Evolutionary conservation across 1,139 yeast genomes (phyloP).

Genomic region (Blastobotrys capitulatus): DNA sequence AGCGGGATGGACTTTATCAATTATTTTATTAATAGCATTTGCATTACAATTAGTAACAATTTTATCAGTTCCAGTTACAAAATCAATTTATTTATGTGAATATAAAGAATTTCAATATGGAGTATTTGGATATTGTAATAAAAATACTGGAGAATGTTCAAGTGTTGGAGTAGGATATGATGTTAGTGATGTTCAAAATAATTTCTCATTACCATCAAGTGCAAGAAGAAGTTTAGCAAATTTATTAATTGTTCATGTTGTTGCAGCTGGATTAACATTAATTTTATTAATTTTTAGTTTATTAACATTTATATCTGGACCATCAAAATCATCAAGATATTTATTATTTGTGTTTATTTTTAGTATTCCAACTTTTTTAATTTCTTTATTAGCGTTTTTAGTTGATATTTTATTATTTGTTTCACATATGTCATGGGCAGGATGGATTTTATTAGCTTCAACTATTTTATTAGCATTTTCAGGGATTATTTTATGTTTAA

Average conservation of each 20-base stretch:
- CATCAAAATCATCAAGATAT: slow-evolving; percentile 34
- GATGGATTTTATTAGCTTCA: slow-evolving; percentile 47
- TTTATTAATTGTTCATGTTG: slow-evolving; percentile 71
- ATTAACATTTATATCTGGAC: slow-evolving; percentile 38
- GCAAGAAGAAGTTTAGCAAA: slow-evolving; percentile 66
- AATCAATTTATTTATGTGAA: slow-evolving; percentile 44
- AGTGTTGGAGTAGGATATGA: slow-evolving; percentile 46
- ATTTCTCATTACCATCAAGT: slow-evolving; percentile 47
- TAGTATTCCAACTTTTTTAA: slow-evolving; percentile 43
- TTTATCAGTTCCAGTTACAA: slow-evolving; percentile 58
- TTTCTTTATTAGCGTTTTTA: slow-evolving; percentile 46
- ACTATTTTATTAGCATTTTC: slow-evolving; percentile 41
- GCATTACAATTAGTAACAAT: slow-evolving; percentile 51
- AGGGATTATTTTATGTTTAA: slow-evolving; percentile 41
- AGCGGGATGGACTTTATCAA: slow-evolving; percentile 38
- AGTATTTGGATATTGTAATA: slow-evolving; percentile 73
- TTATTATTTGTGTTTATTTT: slow-evolving; percentile 39
- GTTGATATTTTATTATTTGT: slow-evolving; percentile 51
- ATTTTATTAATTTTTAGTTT: slow-evolving; percentile 40
- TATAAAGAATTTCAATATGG: slow-evolving; percentile 62
- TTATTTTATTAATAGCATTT: slow-evolving; percentile 44
- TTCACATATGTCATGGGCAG: slow-evolving; percentile 49
- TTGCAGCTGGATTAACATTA: slow-evolving; percentile 74
- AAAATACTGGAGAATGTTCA: slow-evolving; percentile 44
- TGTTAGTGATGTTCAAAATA: slow-evolving; percentile 30